Evolutionary conservation across 164 flowering plant species (phyloP).

Genomic region (Nymphaea thermarum): DNA sequence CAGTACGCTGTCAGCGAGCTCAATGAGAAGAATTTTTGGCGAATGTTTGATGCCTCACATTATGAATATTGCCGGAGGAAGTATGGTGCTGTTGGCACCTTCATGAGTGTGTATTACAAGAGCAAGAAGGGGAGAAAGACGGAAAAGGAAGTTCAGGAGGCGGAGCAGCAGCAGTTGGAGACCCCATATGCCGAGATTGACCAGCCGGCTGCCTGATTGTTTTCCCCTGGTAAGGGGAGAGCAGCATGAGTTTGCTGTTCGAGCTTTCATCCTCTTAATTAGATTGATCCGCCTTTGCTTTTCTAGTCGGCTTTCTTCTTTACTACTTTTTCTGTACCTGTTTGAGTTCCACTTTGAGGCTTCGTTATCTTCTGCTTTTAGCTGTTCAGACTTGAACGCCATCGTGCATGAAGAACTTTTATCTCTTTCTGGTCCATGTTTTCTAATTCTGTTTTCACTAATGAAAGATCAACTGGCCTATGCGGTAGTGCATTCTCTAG

Average conservation of each 20-base stretch:
- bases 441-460: background rate
- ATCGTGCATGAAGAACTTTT: background rate
- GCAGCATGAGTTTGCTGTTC: background rate
- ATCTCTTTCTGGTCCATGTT: background rate
- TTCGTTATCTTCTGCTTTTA: background rate
- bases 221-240: background rate
- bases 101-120: slow-evolving; percentile 97
- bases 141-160: slow-evolving; percentile 96
- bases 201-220: slow-evolving; percentile 4
- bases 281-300: background rate
- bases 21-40: slow-evolving; percentile 85
- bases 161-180: slow-evolving; percentile 79
- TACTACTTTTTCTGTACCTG: background rate
- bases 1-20: slow-evolving; percentile 96
- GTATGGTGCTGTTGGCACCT: slow-evolving; percentile 90
- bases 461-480: background rate
- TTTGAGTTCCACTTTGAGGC: background rate
- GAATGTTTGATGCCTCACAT: slow-evolving; percentile 87
- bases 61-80: slow-evolving; percentile 77
- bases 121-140: slow-evolving; percentile 95
- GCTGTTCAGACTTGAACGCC: no score
- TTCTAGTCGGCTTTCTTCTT: background rate
- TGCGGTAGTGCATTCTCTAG: background rate
- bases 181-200: slow-evolving; percentile 61
- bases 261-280: background rate